phyloP scores from a whole-genome alignment of 176 grass and related monocot species.

The Metroxylon sagu region DNA sequence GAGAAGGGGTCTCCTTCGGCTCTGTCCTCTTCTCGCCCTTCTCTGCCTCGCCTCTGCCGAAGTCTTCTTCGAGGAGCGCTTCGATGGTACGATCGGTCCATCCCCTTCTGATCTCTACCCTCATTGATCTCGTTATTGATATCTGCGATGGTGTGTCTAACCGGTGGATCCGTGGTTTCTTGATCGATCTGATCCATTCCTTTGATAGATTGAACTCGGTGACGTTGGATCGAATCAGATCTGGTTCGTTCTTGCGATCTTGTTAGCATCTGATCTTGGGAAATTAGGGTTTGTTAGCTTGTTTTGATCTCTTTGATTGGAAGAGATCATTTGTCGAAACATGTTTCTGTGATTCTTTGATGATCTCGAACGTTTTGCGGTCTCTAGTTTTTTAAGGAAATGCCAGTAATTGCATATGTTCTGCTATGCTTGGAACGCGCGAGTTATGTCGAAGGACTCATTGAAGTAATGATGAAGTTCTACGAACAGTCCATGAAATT shows the following conservation, averaged over 20 bases:
- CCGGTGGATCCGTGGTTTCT: neutral
- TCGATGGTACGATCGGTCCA: neutral
- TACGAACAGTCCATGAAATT: too few relatives aligned
- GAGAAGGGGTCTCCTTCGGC: neutral
- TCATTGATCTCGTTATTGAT: neutral
- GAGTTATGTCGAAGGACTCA: too few relatives aligned
- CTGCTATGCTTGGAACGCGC: too few relatives aligned
- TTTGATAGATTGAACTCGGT: too few relatives aligned
- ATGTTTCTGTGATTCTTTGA: too few relatives aligned
- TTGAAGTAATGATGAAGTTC: too few relatives aligned
- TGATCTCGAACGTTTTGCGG: too few relatives aligned
- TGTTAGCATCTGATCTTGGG: neutral
- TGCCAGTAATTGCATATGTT: too few relatives aligned
- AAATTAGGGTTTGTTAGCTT: neutral
- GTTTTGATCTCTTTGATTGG: too few relatives aligned
- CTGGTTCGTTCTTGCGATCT: neutral
- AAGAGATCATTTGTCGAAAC: too few relatives aligned
- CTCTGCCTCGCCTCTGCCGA: neutral
- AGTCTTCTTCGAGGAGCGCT: constrained; percentile 2
- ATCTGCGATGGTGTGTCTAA: neutral
- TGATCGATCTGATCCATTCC: neutral
- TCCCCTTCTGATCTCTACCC: neutral
- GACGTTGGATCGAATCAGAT: too few relatives aligned
- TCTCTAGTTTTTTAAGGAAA: too few relatives aligned
- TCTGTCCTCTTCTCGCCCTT: neutral